These are phyloP conservation scores for Geum urbanum DNA, from an alignment of 306 rosid species.

Conservation along the genomic window DNA sequence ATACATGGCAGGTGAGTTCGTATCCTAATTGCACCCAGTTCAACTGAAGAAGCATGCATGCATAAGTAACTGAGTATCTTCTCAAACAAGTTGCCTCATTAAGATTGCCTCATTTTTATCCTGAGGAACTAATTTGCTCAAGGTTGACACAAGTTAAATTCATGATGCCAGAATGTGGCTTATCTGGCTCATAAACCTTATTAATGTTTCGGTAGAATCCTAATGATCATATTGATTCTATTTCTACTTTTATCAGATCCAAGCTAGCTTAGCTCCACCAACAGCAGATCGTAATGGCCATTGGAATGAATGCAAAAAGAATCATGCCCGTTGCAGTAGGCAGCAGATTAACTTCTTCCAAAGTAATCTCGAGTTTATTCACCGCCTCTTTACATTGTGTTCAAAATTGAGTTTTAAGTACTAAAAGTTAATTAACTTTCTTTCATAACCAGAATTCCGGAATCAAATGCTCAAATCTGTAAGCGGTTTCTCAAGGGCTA, in stretches of 20 bases:
- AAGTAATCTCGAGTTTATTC: constrained; percentile 35
- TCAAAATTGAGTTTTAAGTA: constrained; percentile 4
- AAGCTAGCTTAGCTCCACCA: constrained; percentile 82
- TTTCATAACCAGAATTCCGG: constrained; percentile 59
- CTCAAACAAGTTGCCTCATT: not conserved
- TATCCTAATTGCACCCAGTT: not conserved
- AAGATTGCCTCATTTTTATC: not conserved
- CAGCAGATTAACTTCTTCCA: constrained; percentile 69
- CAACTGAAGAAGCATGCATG: not conserved
- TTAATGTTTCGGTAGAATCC: constrained; percentile 4
- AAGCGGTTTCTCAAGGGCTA: constrained; percentile 50
- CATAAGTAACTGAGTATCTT: not conserved
- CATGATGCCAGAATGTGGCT: not conserved
- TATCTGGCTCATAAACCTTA: not conserved
- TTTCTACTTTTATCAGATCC: constrained; percentile 43
- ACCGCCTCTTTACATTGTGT: not conserved
- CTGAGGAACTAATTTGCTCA: not conserved
- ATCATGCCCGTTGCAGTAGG: constrained; percentile 52
- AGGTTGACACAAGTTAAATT: not conserved
- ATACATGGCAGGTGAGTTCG: constrained; percentile 85
- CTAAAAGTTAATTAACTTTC: not conserved
- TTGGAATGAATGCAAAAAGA: constrained; percentile 80
- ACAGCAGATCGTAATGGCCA: constrained; percentile 78
- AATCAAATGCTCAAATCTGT: constrained; percentile 66
- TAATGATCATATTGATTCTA: not conserved